Evolutionary conservation across 2,329 filamentous ascomycete species (phyloP), one percentile per base, ranked within the genome.

Genomic region (Corinectria fuckeliana): DNA sequence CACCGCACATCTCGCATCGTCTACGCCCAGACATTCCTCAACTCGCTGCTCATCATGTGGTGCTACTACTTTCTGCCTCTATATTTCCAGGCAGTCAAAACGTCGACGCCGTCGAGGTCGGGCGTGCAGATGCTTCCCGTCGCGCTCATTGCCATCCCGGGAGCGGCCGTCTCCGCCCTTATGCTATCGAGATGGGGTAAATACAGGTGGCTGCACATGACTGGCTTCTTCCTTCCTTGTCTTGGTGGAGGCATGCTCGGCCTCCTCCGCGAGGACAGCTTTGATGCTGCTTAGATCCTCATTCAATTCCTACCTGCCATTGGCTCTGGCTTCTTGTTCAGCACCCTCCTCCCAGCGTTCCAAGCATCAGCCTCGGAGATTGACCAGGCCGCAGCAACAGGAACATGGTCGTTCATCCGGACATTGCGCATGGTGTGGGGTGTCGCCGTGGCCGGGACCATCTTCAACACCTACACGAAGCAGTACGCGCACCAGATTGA

Each of bases 381-480:
- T 0, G 77, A 82, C 48, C 67, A 72, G 9, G 74, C 76, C 1
- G 65, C 71, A 0, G 75, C 76, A 0, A 76, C 75, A 1, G 72
- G 72, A 0, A 77, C 76, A 18, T 81, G 75, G 71, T 66, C 69
- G 0, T 84, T 83, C 54, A 72, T 80, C 34, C 75, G 81, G 5
- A 75, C 70, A 3, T 75, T 84, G 6, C 82, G 81, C 0, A 63
- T 71, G 6, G 75, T 80, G 3, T 77, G 82, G 65, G 80, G 81
- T 4, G 76, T 83, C 1, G 74, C 79, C 0, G 75, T 85, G 5
- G 77, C 78, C 0, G 75, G 75, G 0, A 67, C 73, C 1, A 73
- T 81, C n/a, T 81, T 82, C 65, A 75, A 76, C 50, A 68, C 69
- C 0, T 69, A 66, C 10, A 64, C 60, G 5, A 61, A 63, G n/a